Evolutionary conservation across 2,329 filamentous ascomycete genomes (phyloP), one percentile per base, ranked within the genome.

Genomic region (Tympanopsis confertula): DNA sequence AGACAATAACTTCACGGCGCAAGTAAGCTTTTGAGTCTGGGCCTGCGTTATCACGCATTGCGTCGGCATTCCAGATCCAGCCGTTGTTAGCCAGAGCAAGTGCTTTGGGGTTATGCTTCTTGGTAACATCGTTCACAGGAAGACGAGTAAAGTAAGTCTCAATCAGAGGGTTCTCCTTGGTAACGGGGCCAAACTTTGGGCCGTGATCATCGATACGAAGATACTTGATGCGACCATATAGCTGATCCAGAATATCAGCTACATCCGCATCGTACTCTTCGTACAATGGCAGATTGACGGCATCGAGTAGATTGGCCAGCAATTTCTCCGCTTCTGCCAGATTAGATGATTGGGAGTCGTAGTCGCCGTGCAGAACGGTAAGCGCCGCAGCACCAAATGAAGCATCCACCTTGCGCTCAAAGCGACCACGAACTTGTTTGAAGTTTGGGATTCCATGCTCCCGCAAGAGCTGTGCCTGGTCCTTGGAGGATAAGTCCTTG

Each of bases 1-100:
- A 98, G 20, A 95, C 84, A 47, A 98, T 96, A 42, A 98, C 86
- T 58, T 98, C 87, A 47, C 91, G 77, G 38, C 86, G 77, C n/a
- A 98, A 71, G 52, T 98, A 98, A n/a, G 89, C 87, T 39, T 81
- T 79, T 5, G 89, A 94, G 35, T 84, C 69, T 0, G 87, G 82
- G 0, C 93, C 93, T 19, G 91, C 91, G 51, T 96, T 91, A 62
- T 98, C 91, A 32, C 86, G 72, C 59, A 96, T 73, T 2, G 91
- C 89, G 60, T 96, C 91, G 4, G 89, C 89, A 41, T 86, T 88
- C 91, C 91, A 98, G 5, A 98, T 88, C 91, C 91, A 98, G 32
- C 91, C 91, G 53, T 98, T 98, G 61, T 96, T 96, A 29, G 81
- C 88, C 37, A 98, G 63, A 2, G 86, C 85, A 35, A 94, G 69